These are phyloP conservation scores for Citrus inodora DNA, from an alignment of 345 rosid species.

Conservation along the genomic window DNA sequence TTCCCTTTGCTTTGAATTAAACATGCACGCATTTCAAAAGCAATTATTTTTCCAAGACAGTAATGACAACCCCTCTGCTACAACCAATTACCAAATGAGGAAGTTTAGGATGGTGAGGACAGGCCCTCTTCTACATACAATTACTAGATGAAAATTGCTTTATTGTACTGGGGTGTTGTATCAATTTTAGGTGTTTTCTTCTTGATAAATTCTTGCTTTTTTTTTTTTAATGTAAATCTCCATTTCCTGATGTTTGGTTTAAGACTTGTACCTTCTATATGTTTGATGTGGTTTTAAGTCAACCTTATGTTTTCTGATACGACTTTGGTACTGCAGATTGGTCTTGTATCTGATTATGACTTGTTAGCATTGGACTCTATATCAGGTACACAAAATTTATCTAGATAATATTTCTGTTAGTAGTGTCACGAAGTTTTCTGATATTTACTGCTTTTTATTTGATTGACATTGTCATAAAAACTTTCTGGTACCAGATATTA, in stretches of 20 bases:
- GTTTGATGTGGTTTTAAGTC: neutral
- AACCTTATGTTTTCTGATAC: neutral
- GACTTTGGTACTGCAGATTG: constrained; percentile 58
- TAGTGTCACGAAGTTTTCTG: neutral
- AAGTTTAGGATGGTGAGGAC: neutral
- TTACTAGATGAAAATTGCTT: neutral
- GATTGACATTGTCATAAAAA: neutral
- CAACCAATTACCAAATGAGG: neutral
- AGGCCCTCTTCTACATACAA: neutral
- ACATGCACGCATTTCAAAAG: neutral
- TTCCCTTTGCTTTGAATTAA: neutral
- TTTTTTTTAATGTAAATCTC: neutral
- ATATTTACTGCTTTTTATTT: neutral
- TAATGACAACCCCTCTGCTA: neutral
- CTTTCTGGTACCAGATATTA: neutral
- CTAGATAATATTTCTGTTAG: neutral
- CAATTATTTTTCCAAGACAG: neutral
- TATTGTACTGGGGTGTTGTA: neutral
- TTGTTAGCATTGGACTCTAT: constrained; percentile 88
- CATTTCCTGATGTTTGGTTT: neutral
- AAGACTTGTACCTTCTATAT: neutral
- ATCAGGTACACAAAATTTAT: constrained; percentile 53
- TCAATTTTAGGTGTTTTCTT: neutral
- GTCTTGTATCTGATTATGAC: constrained; percentile 96
- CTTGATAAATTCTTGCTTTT: neutral